Evolutionary conservation across 2,329 filamentous ascomycete species (phyloP), one percentile per base, ranked within the genome.

Genomic region (Botrytis tulipae): DNA sequence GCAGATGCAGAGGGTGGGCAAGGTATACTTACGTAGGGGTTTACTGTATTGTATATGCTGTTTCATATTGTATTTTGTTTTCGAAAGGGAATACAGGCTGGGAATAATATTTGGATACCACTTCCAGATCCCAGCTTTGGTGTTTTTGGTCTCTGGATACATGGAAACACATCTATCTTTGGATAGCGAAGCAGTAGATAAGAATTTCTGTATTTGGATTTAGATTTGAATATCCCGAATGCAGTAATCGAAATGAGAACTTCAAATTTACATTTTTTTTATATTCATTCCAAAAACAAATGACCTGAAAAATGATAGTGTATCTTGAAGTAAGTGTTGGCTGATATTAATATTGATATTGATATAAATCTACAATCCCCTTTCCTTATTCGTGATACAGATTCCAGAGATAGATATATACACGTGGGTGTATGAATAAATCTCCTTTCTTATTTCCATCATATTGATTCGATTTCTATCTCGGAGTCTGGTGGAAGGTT

Each of bases 211-310:
- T 18, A 57, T 57, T 29, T 57, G 51, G 14, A 57, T 57, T 57
- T 57, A 14, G 14, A 57, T 57, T 57, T 57, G 51, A 14, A 57
- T 18, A 29, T 29, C 16, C 51, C n/a, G 3, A 29, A 57, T 32
- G 29, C 7, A 18, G 2, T 18, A 8, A 29, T 32, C 16, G n/a
- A 57, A 29, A 54, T 54, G 51, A 29, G 4, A 18, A 29, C 0
- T 29, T 54, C 4, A 1, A 4, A 57, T 57, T 18, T 29, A 29
- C 1, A 57, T 29, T 8, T 57, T 29, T 29, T 32, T 1, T 7
- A 29, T 29, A 8, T 8, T 54, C 12, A 29, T 46, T 22, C 7
- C 8, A 3, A 7, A n/a, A 0, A 0, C 12, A 29, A 29, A 8
- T 1, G 3, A 7, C n/a, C 10, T n/a, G 22, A 16, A 14, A 16